Evolutionary conservation across 108 stramenopile species (phyloP), one percentile per base, ranked within the genome.

Genomic region (Pseudonitzschia multiseries): DNA sequence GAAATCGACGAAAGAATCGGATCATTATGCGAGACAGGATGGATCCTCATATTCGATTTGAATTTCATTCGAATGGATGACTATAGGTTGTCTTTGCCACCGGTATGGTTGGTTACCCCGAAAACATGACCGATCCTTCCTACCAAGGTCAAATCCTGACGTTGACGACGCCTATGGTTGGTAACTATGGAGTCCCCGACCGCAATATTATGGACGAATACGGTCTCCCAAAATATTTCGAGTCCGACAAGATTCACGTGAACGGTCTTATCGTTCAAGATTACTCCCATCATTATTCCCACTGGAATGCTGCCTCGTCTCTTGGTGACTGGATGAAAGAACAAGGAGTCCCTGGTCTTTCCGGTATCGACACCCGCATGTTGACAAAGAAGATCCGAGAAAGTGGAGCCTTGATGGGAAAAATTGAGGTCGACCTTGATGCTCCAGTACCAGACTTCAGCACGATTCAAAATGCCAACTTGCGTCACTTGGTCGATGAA

Each of bases 51-150:
- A 42, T 41, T 48, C 20, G 28, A 17, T n/a, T 41, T 36, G 43
- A 21, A 20, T 42, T 40, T 32, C 3, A 14, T 41, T 9, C 43
- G 21, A 36, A 89, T 2, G 21, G 26, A 59, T 48, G 46, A 59
- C n/a, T n/a, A 22, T 83, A 99, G 93, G 97, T 99, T 57, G 99
- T 99, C 53, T 99, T 99, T 82, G 95, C 97, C 68, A 99, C 99
- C 0, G 97, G 97, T 67, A 99, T 99, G 99, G 99, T 99, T 20
- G 99, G 99, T 61, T 99, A 99, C 85, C 96, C 97, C 28, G 99
- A 99, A 76, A 86, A 90, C 52, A 88, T 99, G 79, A 99, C 99
- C 1, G 99, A 99, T 84, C 99, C 99, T 60, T 97, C 96, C 53
- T 99, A 98, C 78, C 85, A 94, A 75, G 97, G 97, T 24, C 97